A percentile compares a stretch with the other conserved stretches of the same genome.
phyloP scores from a whole-genome alignment of 331 rosid genomes.

The Acacia pycnantha region DNA sequence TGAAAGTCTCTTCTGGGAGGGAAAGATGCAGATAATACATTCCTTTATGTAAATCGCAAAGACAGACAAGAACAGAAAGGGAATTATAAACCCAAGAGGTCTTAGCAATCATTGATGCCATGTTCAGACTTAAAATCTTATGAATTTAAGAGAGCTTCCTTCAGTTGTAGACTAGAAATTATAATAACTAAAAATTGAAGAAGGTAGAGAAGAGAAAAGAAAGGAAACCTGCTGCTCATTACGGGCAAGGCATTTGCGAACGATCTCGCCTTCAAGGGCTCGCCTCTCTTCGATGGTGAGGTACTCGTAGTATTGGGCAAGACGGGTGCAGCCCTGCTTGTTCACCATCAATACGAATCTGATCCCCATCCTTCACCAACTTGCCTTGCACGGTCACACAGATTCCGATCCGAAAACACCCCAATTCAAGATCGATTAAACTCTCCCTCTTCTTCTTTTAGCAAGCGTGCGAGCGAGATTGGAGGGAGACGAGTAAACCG shows the following conservation, averaged over 20 bases:
- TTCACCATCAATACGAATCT: constrained; percentile 90
- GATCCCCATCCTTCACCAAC: constrained; percentile 66
- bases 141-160: too few relatives aligned
- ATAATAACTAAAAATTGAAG: not conserved
- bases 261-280: constrained; percentile 91
- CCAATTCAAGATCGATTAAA: not conserved
- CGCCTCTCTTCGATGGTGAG: constrained; percentile 88
- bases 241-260: constrained; percentile 94
- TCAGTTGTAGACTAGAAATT: not conserved
- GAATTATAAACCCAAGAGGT: too few relatives aligned
- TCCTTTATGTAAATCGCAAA: too few relatives aligned
- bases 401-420: not conserved
- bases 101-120: too few relatives aligned
- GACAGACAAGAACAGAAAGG: too few relatives aligned
- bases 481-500: too few relatives aligned
- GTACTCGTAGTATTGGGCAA: constrained; percentile 91
- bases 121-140: too few relatives aligned
- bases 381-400: not conserved
- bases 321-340: constrained; percentile 93
- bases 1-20: too few relatives aligned
- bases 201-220: not conserved
- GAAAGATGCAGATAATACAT: too few relatives aligned
- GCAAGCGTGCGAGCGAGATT: too few relatives aligned
- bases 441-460: not conserved
- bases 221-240: constrained; percentile 73